Evolutionary conservation across 805 yeast species (phyloP), one percentile per base, ranked within the genome.

Genomic region (Zygosaccharomyces siamensis): DNA sequence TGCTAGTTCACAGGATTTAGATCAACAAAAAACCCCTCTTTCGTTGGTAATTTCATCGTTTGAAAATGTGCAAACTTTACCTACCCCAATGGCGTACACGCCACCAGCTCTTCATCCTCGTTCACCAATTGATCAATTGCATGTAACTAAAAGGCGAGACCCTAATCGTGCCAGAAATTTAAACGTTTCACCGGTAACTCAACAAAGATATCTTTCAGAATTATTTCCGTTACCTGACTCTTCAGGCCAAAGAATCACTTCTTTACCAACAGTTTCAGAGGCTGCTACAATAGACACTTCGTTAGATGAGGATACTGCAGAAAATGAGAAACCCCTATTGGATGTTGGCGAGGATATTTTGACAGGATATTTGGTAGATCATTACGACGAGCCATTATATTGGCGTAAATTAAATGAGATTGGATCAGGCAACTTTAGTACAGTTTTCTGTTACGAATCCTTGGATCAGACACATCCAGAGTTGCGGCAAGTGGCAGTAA

Each of bases 371-470:
- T 26, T 48, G 12, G 20, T 61, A 7, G 42, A 48, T 12, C 43
- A 57, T 40, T 26, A 57, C 8, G 50, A 58, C 7, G 40, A 47
- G 5, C 46, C 54, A 1, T 21, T 58, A 21, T 43, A 50, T 21
- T 74, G 78, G 77, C 58, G 56, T 23, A 68, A 68, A 46, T 45
- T 67, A 0, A 66, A 63, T 39, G 71, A 75, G 38, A 70, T 86
- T 4, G 95, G 95, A 0, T 57, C 70, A 18, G 95, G 95, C 0
- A 77, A 81, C 26, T 86, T 85, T 63, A 82, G 89, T 62, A 74
- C 73, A 6, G 93, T 86, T 8, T 73, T 78, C 14, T 58, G 78
- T 12, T 84, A 78, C 5, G 64, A 64, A 35, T 57, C 68, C 2
- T 41, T 63, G 0, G 64, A 62, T 11, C 52, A 56, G 20, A 46